Evolutionary conservation across 2,329 filamentous ascomycete species (phyloP), one percentile per base, ranked within the genome.

Genomic region (Claviceps sp.): DNA sequence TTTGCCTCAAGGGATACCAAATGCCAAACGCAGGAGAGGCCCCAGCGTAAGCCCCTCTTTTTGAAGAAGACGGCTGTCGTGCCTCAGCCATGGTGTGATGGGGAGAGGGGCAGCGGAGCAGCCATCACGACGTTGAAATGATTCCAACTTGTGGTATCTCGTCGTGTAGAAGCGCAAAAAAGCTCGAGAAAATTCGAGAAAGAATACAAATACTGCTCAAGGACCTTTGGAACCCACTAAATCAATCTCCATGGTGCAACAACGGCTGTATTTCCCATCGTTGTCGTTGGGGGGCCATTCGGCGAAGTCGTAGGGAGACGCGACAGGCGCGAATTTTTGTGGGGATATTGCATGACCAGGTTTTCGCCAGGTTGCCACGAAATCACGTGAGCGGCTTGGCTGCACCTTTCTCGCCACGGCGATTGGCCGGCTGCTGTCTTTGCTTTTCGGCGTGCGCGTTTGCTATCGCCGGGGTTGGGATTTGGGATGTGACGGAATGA

Each of bases 271-370:
- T 53, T 39, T 17, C 26, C 37, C 17, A 47, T 50, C 22, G 47
- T 51, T 54, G 57, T 65, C 55, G 54, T 63, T 64, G 66, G 64
- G 68, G 68, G 65, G 59, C 30, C 30, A 64, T 65, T 62, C 59
- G 59, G 62, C 65, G 66, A 68, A 58, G 67, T 69, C 61, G 62
- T 60, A 58, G 67, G 66, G 63, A 68, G 67, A 71, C 70, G 70
- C 70, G 70, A 68, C 66, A 62, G 65, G 63, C 67, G 67, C 67
- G 67, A 64, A 64, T 55, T 62, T 64, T 65, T 61, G 65, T 61
- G 64, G 63, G 3, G 60, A 59, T 59, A 59, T 59, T 58, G 62
- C 63, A 60, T 50, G 55, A 57, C 62, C 56, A 55, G 56, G 60
- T 58, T 57, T 55, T 61, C 67, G 64, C 69, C 66, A 71, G 62